These are phyloP conservation scores for Podosphaera fusca DNA, from an alignment of 2,329 filamentous ascomycete genomes.

Conservation along the genomic window DNA sequence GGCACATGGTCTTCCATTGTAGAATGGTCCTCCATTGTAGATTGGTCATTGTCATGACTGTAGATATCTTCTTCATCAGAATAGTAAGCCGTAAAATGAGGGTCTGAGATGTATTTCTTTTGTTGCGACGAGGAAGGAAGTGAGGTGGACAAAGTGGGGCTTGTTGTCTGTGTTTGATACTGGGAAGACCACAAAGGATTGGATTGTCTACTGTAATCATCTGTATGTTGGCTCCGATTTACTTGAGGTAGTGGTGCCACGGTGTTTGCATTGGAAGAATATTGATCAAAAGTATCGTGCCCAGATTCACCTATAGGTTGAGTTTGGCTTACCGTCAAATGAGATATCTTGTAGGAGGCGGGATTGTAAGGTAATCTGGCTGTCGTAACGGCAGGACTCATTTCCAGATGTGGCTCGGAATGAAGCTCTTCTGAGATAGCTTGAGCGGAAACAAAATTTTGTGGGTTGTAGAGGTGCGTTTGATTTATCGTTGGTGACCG, in stretches of 20 bases:
- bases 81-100: slow-evolving; percentile 7
- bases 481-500: slow-evolving; percentile 17
- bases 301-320: slow-evolving; percentile 30
- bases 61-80: slow-evolving; percentile 12
- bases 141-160: slow-evolving; percentile 11
- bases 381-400: slow-evolving; percentile 25
- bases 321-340: slow-evolving; percentile 28
- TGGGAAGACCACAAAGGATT: slow-evolving; percentile 8
- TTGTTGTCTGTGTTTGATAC: slow-evolving; percentile 11
- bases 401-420: slow-evolving; percentile 25
- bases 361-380: slow-evolving; percentile 45
- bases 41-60: slow-evolving; percentile 9
- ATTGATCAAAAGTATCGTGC: slow-evolving; percentile 27
- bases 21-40: slow-evolving; percentile 5
- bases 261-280: slow-evolving; percentile 8
- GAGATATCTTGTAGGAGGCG: slow-evolving; percentile 19
- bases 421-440: slow-evolving; percentile 19
- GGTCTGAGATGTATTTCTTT: slow-evolving; percentile 9
- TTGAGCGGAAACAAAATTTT: slow-evolving; percentile 27
- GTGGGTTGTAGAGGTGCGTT: slow-evolving; percentile 33
- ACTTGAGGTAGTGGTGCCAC: slow-evolving; percentile 18
- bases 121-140: slow-evolving; percentile 10
- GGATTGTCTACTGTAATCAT: slow-evolving; percentile 7
- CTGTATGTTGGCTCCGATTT: slow-evolving; percentile 8
- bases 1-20: slow-evolving; percentile 5